Evolutionary conservation across 352 stramenopile genomes (phyloP).

Genomic region (Globisporangium emineosum): DNA sequence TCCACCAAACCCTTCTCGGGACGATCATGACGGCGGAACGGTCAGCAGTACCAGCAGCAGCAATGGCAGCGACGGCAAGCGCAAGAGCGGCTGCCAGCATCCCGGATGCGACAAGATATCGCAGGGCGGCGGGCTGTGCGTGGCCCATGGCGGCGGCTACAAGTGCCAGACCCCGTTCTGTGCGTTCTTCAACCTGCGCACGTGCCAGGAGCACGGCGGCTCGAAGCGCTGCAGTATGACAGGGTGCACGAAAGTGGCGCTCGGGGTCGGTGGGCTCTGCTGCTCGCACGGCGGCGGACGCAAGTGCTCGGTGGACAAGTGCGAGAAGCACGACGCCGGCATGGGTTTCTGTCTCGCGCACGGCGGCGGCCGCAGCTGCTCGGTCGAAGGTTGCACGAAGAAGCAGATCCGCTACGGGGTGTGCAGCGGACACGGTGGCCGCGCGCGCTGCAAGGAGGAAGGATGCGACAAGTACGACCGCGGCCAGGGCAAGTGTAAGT

Average conservation of each 20-base stretch:
- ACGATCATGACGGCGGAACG: background rate
- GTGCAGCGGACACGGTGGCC: constrained; percentile 70
- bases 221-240: constrained; percentile 57
- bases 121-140: constrained; percentile 61
- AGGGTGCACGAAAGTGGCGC: constrained; percentile 51
- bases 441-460: constrained; percentile 68
- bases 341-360: constrained; percentile 65
- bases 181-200: constrained; percentile 63
- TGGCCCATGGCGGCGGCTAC: constrained; percentile 63
- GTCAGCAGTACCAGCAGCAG: background rate
- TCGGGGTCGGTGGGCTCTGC: constrained; percentile 47
- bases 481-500: constrained; percentile 77
- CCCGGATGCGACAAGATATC: constrained; percentile 53
- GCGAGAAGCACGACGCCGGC: constrained; percentile 70
- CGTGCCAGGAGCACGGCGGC: constrained; percentile 71
- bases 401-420: constrained; percentile 76
- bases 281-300: constrained; percentile 63
- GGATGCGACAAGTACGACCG: constrained; percentile 77
- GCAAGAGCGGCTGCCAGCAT: constrained; percentile 38
- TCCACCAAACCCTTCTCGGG: background rate
- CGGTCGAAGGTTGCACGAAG: constrained; percentile 57
- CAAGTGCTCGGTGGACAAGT: constrained; percentile 71
- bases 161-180: constrained; percentile 74
- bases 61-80: background rate
- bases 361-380: constrained; percentile 64